Conservation (phyloP, 192 early-diverging fungal species). For the Mortierella alpina region DNA sequence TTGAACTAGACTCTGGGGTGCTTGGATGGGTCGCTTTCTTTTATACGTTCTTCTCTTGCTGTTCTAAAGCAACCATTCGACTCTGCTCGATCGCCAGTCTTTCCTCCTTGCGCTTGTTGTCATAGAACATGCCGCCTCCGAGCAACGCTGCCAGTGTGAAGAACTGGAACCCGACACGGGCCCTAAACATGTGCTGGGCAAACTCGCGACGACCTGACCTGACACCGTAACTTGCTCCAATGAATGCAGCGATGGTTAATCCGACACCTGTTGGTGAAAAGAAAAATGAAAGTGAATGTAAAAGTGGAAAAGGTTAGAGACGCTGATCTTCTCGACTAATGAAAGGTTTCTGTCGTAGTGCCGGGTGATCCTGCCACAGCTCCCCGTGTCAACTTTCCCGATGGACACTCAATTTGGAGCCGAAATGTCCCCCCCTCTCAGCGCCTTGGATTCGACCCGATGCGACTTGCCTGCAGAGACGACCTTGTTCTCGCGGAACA, state of each 20-base stretch:
- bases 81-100: conserved; percentile 21
- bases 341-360: too few species aligned
- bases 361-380: not conserved
- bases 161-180: conserved; percentile 55
- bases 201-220: conserved; percentile 54
- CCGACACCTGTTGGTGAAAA: conserved; percentile 34
- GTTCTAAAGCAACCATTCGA: conserved; percentile 29
- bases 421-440: too few species aligned
- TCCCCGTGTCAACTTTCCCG: not conserved
- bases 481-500: conserved; percentile 45
- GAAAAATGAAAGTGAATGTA: not conserved
- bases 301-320: not conserved
- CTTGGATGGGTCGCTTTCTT: not conserved
- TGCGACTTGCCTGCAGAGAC: conserved; percentile 40
- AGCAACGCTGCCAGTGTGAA: conserved; percentile 39
- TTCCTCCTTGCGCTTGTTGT: conserved; percentile 55
- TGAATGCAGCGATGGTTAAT: conserved; percentile 49
- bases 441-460: not conserved
- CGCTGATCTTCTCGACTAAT: not conserved
- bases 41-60: conserved; percentile 26
- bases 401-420: too few species aligned
- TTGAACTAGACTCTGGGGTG: too few species aligned
- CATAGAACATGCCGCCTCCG: conserved; percentile 47
- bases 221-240: conserved; percentile 51
- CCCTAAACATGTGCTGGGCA: conserved; percentile 53